Conservation (phyloP, 176 grass and related monocot genomes). For the Triticum turgidum region DNA sequence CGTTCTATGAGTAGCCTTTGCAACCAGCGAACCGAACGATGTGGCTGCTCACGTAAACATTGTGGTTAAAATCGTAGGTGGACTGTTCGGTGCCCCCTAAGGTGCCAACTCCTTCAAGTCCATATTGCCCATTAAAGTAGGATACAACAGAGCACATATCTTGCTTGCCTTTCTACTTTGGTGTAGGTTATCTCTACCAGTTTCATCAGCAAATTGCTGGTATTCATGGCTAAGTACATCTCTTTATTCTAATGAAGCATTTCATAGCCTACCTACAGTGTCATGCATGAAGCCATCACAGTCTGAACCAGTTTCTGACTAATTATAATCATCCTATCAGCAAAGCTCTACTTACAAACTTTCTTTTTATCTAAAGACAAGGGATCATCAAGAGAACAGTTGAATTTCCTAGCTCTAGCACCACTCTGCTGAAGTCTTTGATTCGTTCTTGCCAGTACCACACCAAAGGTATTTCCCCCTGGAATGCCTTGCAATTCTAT, state of each 20-base stretch:
- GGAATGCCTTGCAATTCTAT: no score
- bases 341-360: neutral
- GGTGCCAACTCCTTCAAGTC: slow-evolving; percentile 17
- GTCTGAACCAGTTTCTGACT: neutral
- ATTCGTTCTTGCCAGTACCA: slow-evolving; percentile 31
- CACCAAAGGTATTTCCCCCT: neutral
- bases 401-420: neutral
- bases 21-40: slow-evolving; percentile 31
- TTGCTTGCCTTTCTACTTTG: neutral
- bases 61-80: slow-evolving; percentile 24
- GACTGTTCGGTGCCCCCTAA: neutral
- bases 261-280: slow-evolving; percentile 11
- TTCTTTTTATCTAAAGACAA: slow-evolving; percentile 26
- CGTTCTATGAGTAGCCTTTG: neutral
- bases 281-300: neutral
- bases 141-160: neutral
- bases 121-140: slow-evolving; percentile 29
- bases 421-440: slow-evolving; percentile 36
- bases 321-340: neutral
- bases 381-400: slow-evolving; percentile 7
- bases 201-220: no score
- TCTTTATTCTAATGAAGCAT: slow-evolving; percentile 15
- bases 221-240: neutral
- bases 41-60: neutral
- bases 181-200: no score